phyloP scores from a whole-genome alignment of 2,329 filamentous ascomycete species.

The Colletotrichum neosansevieriae region DNA sequence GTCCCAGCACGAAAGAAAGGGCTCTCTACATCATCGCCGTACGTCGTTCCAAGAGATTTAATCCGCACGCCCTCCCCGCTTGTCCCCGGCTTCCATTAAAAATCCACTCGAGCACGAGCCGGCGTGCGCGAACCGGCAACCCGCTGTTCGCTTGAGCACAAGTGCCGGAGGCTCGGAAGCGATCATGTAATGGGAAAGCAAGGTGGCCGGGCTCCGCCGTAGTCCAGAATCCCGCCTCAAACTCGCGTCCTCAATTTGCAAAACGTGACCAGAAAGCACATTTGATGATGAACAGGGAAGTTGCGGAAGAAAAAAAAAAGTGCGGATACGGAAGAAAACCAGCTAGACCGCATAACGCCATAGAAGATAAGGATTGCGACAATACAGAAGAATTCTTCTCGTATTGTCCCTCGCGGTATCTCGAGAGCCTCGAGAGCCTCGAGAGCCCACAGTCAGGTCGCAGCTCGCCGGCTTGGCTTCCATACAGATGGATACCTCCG shows the following conservation, averaged over 20 bases:
- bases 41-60: no score
- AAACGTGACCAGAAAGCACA: neutral
- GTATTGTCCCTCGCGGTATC: conserved; percentile 5
- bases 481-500: neutral
- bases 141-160: conserved; percentile 2
- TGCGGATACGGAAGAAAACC: neutral
- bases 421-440: neutral
- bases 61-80: neutral
- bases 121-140: conserved; percentile 2
- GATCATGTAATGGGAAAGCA: conserved; percentile 21
- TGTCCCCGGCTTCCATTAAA: neutral
- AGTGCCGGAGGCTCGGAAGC: neutral
- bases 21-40: no score
- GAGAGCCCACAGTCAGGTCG: neutral
- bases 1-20: neutral
- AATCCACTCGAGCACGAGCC: no score
- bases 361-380: conserved; percentile 27
- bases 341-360: conserved; percentile 29
- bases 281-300: conserved; percentile 17
- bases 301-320: neutral
- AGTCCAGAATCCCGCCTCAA: conserved; percentile 1
- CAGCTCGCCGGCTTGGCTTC: conserved; percentile 25
- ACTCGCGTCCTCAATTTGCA: neutral
- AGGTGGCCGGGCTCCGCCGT: conserved; percentile 2
- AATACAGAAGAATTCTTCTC: conserved; percentile 2